Conservation (phyloP, 2,329 filamentous ascomycete genomes). For the Curvularia lunata region DNA sequence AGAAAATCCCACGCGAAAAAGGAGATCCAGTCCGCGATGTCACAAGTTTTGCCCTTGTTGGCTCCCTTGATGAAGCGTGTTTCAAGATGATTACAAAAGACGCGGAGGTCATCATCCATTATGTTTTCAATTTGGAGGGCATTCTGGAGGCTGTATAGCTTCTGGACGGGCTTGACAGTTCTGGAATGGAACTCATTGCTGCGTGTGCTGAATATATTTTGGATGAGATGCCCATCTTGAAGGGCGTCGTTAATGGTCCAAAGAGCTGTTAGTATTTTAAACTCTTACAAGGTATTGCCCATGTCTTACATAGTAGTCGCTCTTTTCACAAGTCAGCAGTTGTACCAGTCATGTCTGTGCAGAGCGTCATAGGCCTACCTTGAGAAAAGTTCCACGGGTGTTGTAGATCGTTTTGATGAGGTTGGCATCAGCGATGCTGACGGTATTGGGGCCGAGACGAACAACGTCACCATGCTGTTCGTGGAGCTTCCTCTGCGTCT, state of each 20-base stretch:
- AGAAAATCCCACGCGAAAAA: constrained; percentile 45
- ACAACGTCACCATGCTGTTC: constrained; percentile 39
- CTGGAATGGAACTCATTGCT: constrained; percentile 39
- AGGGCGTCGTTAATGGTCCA: constrained; percentile 40
- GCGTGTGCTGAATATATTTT: constrained; percentile 43
- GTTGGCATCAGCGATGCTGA: constrained; percentile 37
- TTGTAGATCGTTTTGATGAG: constrained; percentile 45
- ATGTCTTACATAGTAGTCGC: constrained; percentile 35
- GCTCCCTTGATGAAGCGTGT: constrained; percentile 33
- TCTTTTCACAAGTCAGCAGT: constrained; percentile 21
- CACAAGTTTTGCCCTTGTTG: constrained; percentile 36
- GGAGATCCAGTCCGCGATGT: constrained; percentile 44
- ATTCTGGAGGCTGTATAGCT: constrained; percentile 36
- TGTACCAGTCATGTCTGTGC: background rate
- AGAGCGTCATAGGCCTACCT: constrained; percentile 23
- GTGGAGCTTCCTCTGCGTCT: constrained; percentile 40
- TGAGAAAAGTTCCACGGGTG: constrained; percentile 41
- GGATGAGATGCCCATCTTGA: constrained; percentile 38
- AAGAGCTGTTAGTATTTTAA: background rate
- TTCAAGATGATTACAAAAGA: constrained; percentile 35
- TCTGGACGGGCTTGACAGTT: constrained; percentile 37
- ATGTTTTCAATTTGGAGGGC: constrained; percentile 36
- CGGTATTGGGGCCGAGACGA: constrained; percentile 38
- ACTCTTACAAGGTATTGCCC: background rate
- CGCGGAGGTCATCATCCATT: constrained; percentile 34